Evolutionary conservation across 441 rosid genomes (phyloP).

Genomic region (Corymbia citriodora): DNA sequence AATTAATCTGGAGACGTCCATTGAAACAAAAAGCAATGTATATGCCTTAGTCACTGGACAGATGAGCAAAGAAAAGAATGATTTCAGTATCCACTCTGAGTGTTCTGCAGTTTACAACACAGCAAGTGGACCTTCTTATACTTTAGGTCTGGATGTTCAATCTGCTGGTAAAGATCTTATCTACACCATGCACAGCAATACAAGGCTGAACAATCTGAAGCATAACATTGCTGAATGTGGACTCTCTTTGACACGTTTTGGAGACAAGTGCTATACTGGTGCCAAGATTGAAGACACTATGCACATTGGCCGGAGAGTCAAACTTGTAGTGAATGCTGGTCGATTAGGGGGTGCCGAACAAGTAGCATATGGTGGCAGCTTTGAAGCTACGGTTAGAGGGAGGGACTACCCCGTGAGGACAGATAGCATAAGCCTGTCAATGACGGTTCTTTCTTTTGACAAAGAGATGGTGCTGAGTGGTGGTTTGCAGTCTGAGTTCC

Average conservation of each 20-base stretch:
- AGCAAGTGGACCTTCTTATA: slow-evolving; percentile 41
- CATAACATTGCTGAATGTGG: slow-evolving; percentile 59
- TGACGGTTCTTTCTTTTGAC: slow-evolving; percentile 63
- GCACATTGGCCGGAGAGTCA: slow-evolving; percentile 62
- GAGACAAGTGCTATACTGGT: slow-evolving; percentile 55
- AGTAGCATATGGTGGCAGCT: slow-evolving; percentile 68
- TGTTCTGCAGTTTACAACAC: slow-evolving; percentile 51
- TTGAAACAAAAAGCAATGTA: slow-evolving; percentile 39
- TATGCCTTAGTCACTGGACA: slow-evolving; percentile 66
- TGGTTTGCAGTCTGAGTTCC: slow-evolving; percentile 66
- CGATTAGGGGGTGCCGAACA: slow-evolving; percentile 57
- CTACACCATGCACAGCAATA: slow-evolving; percentile 47
- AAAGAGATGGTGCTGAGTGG: slow-evolving; percentile 68
- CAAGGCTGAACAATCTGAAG: slow-evolving; percentile 57
- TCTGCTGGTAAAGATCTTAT: slow-evolving; percentile 74
- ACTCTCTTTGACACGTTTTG: slow-evolving; percentile 52
- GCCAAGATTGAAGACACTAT: slow-evolving; percentile 74
- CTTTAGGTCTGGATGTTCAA: slow-evolving; percentile 68
- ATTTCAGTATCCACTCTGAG: slow-evolving; percentile 73
- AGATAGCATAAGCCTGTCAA: slow-evolving; percentile 43
- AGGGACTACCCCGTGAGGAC: slow-evolving; percentile 70
- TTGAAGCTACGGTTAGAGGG: slow-evolving; percentile 79
- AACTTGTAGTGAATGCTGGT: slow-evolving; percentile 61
- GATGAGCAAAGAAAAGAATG: slow-evolving; percentile 73
- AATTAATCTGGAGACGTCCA: slow-evolving; percentile 66